Conservation (phyloP, 805 yeast genomes). For the Torulaspora quercuum region DNA sequence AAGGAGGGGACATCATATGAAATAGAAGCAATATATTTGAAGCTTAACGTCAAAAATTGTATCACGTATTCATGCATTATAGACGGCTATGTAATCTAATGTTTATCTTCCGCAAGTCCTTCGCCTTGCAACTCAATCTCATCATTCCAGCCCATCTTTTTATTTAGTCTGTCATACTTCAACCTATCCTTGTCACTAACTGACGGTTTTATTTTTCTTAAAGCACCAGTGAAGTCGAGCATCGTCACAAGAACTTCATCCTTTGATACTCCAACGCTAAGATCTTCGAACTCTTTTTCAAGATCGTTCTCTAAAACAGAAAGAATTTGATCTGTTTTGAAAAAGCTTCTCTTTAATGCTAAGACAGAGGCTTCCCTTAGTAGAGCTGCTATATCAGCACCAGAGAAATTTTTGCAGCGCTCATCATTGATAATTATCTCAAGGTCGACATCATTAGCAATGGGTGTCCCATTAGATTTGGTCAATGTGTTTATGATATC, state of each 20-base stretch:
- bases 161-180: conserved; percentile 71
- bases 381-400: conserved; percentile 91
- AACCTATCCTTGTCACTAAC: conserved; percentile 81
- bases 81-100: background rate
- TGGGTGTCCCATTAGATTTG: conserved; percentile 69
- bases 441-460: conserved; percentile 60
- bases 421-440: conserved; percentile 62
- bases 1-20: conserved; percentile 42
- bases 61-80: conserved; percentile 3
- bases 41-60: no score
- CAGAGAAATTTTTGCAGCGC: conserved; percentile 84
- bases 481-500: conserved; percentile 81
- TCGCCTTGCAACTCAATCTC: conserved; percentile 34
- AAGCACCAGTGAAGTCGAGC: conserved; percentile 68
- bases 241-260: conserved; percentile 52
- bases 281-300: conserved; percentile 41
- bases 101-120: conserved; percentile 2
- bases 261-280: conserved; percentile 34
- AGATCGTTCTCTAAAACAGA: conserved; percentile 46
- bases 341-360: conserved; percentile 75
- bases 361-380: conserved; percentile 92
- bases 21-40: conserved; percentile 11
- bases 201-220: conserved; percentile 77
- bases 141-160: conserved; percentile 69
- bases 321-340: conserved; percentile 44